These are phyloP conservation scores for Plectosphaerella sp. DNA, from an alignment of 2,329 filamentous ascomycete species.

Conservation along the genomic window DNA sequence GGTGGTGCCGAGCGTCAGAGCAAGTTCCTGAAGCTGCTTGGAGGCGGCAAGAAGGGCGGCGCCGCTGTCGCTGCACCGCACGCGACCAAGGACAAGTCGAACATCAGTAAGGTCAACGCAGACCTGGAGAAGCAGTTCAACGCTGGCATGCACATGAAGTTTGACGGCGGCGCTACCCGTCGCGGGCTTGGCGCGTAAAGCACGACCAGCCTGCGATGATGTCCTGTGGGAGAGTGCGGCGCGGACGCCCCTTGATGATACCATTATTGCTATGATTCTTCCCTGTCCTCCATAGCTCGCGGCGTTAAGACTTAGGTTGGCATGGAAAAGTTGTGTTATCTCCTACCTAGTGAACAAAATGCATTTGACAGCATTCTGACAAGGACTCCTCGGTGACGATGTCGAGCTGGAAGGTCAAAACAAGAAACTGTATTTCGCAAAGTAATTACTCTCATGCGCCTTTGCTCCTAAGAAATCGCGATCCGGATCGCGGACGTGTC, in stretches of 20 bases:
- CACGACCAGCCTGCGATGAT: constrained; percentile 4
- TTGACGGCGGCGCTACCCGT: constrained; percentile 42
- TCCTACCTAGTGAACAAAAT: too few species aligned
- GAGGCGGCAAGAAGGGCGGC: constrained; percentile 40
- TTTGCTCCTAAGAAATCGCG: background rate
- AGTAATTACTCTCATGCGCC: background rate
- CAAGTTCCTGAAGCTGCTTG: constrained; percentile 55
- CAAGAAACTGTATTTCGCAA: background rate
- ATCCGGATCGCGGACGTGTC: background rate
- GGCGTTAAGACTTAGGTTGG: background rate
- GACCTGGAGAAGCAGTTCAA: constrained; percentile 56
- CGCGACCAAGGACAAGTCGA: constrained; percentile 19
- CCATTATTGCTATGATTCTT: constrained; percentile 2
- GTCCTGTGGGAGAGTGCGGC: background rate
- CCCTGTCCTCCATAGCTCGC: background rate
- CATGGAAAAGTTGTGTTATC: too few species aligned
- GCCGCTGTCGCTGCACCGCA: constrained; percentile 9
- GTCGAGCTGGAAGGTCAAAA: background rate
- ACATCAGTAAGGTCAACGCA: constrained; percentile 34
- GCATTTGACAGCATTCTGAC: too few species aligned
- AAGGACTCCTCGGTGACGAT: too few species aligned
- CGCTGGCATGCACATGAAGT: constrained; percentile 51
- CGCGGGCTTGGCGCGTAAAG: constrained; percentile 44
- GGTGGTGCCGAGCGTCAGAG: constrained; percentile 46
- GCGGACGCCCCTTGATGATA: constrained; percentile 5